Evolutionary conservation across 2,329 filamentous ascomycete species (phyloP).

Genomic region (Mycosphaerella sp.): DNA sequence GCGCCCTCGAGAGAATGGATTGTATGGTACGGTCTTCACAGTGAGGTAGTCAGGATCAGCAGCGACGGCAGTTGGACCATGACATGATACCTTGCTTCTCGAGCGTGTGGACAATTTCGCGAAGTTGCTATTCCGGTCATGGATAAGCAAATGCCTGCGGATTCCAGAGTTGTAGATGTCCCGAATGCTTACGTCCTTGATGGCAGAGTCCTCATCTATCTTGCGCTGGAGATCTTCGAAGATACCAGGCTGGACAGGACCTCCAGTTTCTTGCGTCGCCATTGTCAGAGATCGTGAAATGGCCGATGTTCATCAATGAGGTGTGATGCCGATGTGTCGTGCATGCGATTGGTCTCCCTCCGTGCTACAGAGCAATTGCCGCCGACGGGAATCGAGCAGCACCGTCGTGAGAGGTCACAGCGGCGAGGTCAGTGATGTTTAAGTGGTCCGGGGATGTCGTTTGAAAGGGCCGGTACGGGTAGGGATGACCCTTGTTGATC

Average conservation of each 20-base stretch:
- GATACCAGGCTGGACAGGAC: slow-evolving; percentile 45
- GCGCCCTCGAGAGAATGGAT: slow-evolving; percentile 78
- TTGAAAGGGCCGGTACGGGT: too few relatives aligned
- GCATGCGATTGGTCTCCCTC: too few relatives aligned
- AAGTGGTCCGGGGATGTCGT: too few relatives aligned
- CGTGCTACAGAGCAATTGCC: too few relatives aligned
- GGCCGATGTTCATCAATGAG: neutral
- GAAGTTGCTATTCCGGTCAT: slow-evolving; percentile 54
- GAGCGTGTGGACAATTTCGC: slow-evolving; percentile 71
- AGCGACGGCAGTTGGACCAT: neutral
- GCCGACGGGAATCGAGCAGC: too few relatives aligned
- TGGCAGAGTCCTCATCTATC: slow-evolving; percentile 75
- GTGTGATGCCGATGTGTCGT: neutral
- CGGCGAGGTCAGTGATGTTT: too few relatives aligned
- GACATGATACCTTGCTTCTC: slow-evolving; percentile 50
- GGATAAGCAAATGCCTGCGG: neutral
- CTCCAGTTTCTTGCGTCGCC: slow-evolving; percentile 28
- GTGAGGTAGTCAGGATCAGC: neutral
- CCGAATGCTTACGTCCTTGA: slow-evolving; percentile 7
- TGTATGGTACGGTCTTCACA: slow-evolving; percentile 63
- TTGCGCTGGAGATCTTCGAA: slow-evolving; percentile 83
- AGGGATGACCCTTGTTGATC: neutral
- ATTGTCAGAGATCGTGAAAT: neutral
- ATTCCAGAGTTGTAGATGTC: neutral
- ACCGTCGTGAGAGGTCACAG: too few relatives aligned